Base-by-base conservation (phyloP, 1,284 basidiomycete species). In the Puccinia hordei region DNA sequence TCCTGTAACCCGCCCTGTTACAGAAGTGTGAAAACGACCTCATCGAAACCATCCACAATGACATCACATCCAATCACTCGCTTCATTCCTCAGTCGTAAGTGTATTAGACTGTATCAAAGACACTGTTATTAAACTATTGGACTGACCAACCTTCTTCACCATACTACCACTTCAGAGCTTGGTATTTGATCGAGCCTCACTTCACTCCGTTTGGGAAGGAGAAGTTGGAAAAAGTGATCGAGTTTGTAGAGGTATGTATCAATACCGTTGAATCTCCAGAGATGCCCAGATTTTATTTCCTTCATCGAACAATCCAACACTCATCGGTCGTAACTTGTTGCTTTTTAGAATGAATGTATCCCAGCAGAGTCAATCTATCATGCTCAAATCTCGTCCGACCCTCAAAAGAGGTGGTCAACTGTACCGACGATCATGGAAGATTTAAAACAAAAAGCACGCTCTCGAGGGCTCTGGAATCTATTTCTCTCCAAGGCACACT, bases 401-500 rank as follows among this genome's bases (percentile, higher is more conserved):
- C 90, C 90, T 0, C 88, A 86, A 81, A 87, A 88, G 84, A 90
- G 96, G 81, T 99, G 95, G 95, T 90, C 92, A 87, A 90, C 91
- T 3, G 88, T 94, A 82, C 91, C 95, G 57, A 90, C 92, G 2
- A 87, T 96, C 81, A 88, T 96, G 81, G 92, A 91, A 84, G 91
- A 93, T 81, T 89, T 99, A 84, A 98, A 98, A 88, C 88, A 85
- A 81, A 94, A 93, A 86, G 96, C 96, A 3, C 92, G 91, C 87
- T 89, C 90, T 83, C 89, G 91, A 55, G 96, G 96, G 1, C 89
- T 99, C 66, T 99, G 96, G 96, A 98, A 98, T 86, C 89, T 99
- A 61, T 98, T 98, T 89, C 88, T 98, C 82, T 94, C 92, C 88
- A 95, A 94, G 87, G 89, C 90, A 68, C 95, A 97, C 86, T 98